These are phyloP conservation scores for Salix exigua DNA, from an alignment of 345 rosid genomes.

Conservation along the genomic window DNA sequence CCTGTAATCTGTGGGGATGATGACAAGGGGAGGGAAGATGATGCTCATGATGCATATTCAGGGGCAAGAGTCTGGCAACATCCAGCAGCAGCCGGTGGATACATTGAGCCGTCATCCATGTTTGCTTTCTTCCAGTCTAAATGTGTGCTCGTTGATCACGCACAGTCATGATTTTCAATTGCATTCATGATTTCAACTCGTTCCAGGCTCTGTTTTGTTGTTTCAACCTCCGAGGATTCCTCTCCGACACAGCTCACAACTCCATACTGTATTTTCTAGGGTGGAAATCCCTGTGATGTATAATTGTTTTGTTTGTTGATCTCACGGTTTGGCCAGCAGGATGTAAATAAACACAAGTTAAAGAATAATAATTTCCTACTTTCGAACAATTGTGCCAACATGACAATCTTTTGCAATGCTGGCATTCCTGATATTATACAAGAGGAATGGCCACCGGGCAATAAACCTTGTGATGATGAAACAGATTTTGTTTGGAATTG, in stretches of 20 bases:
- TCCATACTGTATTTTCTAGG: not conserved
- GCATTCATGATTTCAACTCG: not conserved
- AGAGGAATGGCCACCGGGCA: not conserved
- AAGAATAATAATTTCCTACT: not conserved
- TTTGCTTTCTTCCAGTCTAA: slow-evolving; percentile 39
- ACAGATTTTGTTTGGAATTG: not conserved
- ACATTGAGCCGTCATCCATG: slow-evolving; percentile 30
- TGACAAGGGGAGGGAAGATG: not conserved
- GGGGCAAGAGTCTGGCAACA: slow-evolving; percentile 5
- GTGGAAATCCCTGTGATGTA: not conserved
- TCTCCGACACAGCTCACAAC: not conserved
- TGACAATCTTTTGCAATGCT: not conserved
- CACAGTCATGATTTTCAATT: slow-evolving; percentile 7
- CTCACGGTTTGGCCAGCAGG: not conserved
- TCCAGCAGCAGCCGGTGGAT: slow-evolving; percentile 18
- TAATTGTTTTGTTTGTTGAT: not conserved
- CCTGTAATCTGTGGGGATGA: not conserved
- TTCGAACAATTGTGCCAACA: not conserved
- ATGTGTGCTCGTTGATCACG: slow-evolving; percentile 42
- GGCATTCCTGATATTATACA: not conserved
- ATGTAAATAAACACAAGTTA: not conserved
- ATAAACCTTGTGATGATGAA: not conserved
- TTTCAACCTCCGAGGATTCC: not conserved
- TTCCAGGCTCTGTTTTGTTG: not conserved
- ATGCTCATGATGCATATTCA: not conserved